Conservation (phyloP, 2,329 filamentous ascomycete genomes). For the Fonsecaea erecta region DNA sequence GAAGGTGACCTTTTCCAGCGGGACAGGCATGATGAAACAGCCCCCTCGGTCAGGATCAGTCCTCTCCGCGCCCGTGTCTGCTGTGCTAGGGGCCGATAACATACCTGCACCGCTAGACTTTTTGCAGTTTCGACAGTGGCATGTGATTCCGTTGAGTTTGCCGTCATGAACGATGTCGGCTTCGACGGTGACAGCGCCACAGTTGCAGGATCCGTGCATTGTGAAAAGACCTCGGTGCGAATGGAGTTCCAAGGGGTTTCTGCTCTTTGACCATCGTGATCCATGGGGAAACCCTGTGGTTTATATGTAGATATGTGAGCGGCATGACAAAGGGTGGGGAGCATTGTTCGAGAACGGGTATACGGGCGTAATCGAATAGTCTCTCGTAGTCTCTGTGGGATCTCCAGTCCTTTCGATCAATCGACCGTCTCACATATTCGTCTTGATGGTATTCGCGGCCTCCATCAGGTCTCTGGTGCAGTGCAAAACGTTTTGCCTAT, state of each 20-base stretch:
- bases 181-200: slow-evolving; percentile 7
- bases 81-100: not conserved
- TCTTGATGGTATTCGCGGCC: not conserved
- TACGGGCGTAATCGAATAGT: not conserved
- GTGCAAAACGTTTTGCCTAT: not conserved
- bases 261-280: not conserved
- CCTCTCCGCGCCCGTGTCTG: no score
- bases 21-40: not conserved
- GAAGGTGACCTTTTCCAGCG: slow-evolving; percentile 3
- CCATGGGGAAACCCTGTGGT: not conserved
- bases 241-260: not conserved
- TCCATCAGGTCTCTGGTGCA: not conserved
- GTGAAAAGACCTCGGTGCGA: not conserved
- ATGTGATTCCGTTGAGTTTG: not conserved
- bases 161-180: not conserved
- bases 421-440: not conserved
- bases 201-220: slow-evolving; percentile 13
- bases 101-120: slow-evolving; percentile 14
- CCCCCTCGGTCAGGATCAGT: not conserved
- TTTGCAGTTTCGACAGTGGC: slow-evolving; percentile 9
- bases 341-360: not conserved
- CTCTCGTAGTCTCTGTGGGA: not conserved
- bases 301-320: not conserved
- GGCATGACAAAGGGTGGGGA: not conserved
- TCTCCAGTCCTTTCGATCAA: no score